Evolutionary conservation across 768 basidiomycete genomes (phyloP).

Genomic region (Tulasnella sp.): DNA sequence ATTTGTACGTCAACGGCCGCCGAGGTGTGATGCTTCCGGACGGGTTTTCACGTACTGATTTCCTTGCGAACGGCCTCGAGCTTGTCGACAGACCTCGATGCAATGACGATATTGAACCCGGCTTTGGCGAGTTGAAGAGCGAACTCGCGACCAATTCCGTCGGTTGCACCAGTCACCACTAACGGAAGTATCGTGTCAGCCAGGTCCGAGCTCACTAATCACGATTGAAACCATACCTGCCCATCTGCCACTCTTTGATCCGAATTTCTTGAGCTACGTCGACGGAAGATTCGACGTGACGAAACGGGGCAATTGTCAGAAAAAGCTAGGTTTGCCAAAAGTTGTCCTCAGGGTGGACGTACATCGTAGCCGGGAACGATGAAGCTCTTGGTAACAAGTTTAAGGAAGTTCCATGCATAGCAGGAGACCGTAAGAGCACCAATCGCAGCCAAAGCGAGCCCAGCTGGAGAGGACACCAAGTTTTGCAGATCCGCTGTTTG

Average conservation of each 20-base stretch:
- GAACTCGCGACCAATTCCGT: conserved; percentile 93
- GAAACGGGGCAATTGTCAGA: too few species aligned
- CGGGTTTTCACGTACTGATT: conserved; percentile 45
- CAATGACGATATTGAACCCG: conserved; percentile 80
- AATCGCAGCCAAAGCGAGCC: conserved; percentile 21
- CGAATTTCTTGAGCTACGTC: conserved; percentile 41
- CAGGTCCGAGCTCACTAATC: neutral
- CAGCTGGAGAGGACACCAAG: neutral
- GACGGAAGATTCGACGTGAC: too few species aligned
- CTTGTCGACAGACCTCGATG: conserved; percentile 58
- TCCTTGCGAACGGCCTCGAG: conserved; percentile 57
- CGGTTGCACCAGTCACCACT: conserved; percentile 91
- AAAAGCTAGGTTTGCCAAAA: too few species aligned
- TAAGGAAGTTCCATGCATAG: conserved; percentile 46
- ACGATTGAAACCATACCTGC: neutral
- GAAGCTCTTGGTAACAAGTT: conserved; percentile 62
- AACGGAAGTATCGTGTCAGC: conserved; percentile 47
- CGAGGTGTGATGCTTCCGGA: too few species aligned
- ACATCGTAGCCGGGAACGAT: conserved; percentile 59
- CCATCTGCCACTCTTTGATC: conserved; percentile 8
- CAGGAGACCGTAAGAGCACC: conserved; percentile 47
- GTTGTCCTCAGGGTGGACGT: conserved; percentile 19
- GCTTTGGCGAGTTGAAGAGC: conserved; percentile 75
- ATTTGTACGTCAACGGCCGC: conserved; percentile 21
- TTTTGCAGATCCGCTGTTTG: neutral